Evolutionary conservation across 2,329 filamentous ascomycete species (phyloP).

Genomic region (Neurospora sp.): DNA sequence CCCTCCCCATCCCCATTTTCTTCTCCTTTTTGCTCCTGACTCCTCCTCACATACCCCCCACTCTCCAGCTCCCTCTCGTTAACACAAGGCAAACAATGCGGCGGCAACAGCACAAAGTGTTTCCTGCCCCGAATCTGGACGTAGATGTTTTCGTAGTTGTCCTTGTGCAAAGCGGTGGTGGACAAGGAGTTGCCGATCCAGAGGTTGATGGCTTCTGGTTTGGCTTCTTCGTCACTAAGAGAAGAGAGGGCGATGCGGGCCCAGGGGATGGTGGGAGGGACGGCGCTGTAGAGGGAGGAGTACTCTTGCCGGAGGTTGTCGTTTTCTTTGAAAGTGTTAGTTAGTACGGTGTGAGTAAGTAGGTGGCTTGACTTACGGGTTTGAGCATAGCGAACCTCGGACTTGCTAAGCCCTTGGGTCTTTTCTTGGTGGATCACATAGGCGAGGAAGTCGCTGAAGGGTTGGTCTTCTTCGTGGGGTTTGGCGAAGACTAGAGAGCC

Average conservation of each 20-base stretch:
- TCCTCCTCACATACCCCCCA: slow-evolving; percentile 28
- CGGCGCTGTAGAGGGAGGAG: slow-evolving; percentile 47
- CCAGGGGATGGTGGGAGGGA: slow-evolving; percentile 57
- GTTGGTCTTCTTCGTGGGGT: slow-evolving; percentile 56
- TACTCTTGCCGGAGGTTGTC: slow-evolving; percentile 74
- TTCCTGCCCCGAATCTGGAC: slow-evolving; percentile 65
- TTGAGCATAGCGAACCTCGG: slow-evolving; percentile 61
- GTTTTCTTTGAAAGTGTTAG: slow-evolving; percentile 41
- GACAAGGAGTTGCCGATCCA: slow-evolving; percentile 70
- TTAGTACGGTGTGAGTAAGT: too few species aligned
- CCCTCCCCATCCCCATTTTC: slow-evolving; percentile 8
- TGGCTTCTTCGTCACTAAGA: slow-evolving; percentile 25
- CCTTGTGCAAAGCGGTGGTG: slow-evolving; percentile 65
- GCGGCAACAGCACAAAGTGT: slow-evolving; percentile 66
- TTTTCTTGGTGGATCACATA: slow-evolving; percentile 50
- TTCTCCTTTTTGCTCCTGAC: too few species aligned
- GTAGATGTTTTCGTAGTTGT: slow-evolving; percentile 81
- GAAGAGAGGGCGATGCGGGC: slow-evolving; percentile 51
- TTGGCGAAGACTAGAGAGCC: slow-evolving; percentile 52
- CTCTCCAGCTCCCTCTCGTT: slow-evolving; percentile 48
- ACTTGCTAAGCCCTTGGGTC: slow-evolving; percentile 19
- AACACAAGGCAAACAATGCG: slow-evolving; percentile 58
- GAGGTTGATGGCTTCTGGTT: slow-evolving; percentile 69
- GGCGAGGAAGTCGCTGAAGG: slow-evolving; percentile 52
- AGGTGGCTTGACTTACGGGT: slow-evolving; percentile 43